These are phyloP conservation scores for Asterochloris erici DNA, from an alignment of 139 green algal species.

Conservation along the genomic window DNA sequence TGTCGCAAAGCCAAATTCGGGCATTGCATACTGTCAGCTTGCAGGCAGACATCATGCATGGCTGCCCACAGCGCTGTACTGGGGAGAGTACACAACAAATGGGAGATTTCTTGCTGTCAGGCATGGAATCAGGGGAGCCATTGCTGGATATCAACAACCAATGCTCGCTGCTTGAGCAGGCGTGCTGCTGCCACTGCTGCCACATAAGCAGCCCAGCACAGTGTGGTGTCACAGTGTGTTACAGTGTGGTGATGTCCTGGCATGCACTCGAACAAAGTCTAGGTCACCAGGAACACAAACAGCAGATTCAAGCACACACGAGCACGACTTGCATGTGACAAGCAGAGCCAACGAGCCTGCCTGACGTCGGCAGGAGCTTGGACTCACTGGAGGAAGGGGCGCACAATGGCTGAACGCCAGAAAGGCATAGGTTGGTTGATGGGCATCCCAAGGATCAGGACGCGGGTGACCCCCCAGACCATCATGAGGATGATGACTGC, in stretches of 20 bases:
- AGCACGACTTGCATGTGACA: not conserved
- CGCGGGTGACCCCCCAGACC: slow-evolving; percentile 14
- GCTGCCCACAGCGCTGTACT: no score
- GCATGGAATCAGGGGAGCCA: no score
- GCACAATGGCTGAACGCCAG: slow-evolving; percentile 16
- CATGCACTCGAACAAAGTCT: not conserved
- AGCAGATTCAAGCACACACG: not conserved
- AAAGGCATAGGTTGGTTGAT: slow-evolving; percentile 23
- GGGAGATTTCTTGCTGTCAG: no score
- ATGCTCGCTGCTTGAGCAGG: no score
- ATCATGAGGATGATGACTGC: slow-evolving; percentile 4
- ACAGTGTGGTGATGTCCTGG: not conserved
- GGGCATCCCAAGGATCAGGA: slow-evolving; percentile 25
- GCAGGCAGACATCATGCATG: no score
- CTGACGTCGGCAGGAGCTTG: no score
- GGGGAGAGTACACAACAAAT: no score
- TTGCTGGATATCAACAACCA: no score
- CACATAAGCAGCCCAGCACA: not conserved
- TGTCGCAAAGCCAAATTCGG: no score
- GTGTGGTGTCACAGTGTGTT: no score
- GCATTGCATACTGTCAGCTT: not conserved
- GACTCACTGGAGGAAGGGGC: slow-evolving; percentile 20
- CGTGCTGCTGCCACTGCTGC: no score
- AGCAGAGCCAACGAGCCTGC: no score
- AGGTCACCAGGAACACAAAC: not conserved